Percentiles rank a stretch among this genome's conserved stretches.
phyloP scores from a whole-genome alignment of 805 yeast species.

The Metschnikowia colocasiae region DNA sequence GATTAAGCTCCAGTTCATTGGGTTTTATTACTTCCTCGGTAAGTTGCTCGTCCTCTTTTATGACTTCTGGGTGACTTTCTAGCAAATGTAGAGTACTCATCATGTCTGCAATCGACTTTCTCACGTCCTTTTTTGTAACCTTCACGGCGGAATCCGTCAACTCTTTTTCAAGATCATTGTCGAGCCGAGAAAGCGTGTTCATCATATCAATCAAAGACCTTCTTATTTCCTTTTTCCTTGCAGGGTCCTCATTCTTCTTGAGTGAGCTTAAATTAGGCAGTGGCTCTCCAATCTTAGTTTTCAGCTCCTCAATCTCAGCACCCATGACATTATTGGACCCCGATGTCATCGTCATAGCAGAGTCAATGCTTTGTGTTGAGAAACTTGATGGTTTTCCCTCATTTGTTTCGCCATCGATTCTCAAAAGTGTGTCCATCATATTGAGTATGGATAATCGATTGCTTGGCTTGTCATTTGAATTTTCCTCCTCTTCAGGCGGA shows the following conservation, averaged over 20 bases:
- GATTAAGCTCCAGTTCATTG: neutral
- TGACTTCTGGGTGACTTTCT: conserved; percentile 13
- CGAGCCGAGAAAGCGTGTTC: conserved; percentile 7
- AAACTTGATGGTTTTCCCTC: neutral
- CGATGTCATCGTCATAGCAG: neutral
- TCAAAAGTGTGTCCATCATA: conserved; percentile 5
- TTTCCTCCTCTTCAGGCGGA: neutral
- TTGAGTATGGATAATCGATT: conserved; percentile 3
- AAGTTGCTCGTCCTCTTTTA: conserved; percentile 1
- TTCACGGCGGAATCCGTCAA: conserved; percentile 12
- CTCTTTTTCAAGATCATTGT: neutral
- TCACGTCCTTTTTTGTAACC: conserved; percentile 13
- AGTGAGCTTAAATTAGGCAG: neutral
- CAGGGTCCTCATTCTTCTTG: neutral
- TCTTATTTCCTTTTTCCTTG: conserved; percentile 4
- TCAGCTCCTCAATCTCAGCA: neutral
- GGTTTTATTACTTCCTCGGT: neutral
- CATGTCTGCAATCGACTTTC: conserved; percentile 28
- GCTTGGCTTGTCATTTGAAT: neutral
- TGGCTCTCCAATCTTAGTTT: neutral
- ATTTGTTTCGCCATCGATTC: neutral
- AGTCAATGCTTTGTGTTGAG: neutral
- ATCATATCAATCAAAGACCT: conserved; percentile 7
- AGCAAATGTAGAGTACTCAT: conserved; percentile 25
- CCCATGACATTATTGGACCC: neutral